phyloP scores from a whole-genome alignment of 2,329 filamentous ascomycete species.

The Rhytidhysteron rufulum region DNA sequence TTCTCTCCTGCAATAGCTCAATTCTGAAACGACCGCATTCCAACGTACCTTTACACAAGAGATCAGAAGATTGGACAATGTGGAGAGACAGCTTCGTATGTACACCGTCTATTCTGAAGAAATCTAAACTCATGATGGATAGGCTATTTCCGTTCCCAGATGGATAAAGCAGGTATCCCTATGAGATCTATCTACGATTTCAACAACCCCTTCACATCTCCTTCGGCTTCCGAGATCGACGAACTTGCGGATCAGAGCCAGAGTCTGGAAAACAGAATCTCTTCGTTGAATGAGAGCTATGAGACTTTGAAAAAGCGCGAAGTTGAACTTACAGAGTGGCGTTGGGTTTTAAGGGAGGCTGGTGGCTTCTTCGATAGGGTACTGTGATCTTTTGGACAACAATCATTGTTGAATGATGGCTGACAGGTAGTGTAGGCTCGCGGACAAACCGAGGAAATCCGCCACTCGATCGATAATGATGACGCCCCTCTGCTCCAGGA shows the following conservation, averaged over 20 bases:
- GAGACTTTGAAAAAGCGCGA: conserved; percentile 97
- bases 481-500: conserved; percentile 92
- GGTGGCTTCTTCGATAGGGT: conserved; percentile 92
- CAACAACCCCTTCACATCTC: conserved; percentile 77
- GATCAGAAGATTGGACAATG: conserved; percentile 94
- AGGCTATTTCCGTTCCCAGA: conserved; percentile 94
- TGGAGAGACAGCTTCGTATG: conserved; percentile 93
- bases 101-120: conserved; percentile 17
- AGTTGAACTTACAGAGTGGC: conserved; percentile 95
- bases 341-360: conserved; percentile 94
- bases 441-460: conserved; percentile 94
- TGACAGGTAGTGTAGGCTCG: conserved; percentile 56
- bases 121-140: conserved; percentile 14
- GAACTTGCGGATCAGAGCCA: conserved; percentile 91
- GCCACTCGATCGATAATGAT: conserved; percentile 79
- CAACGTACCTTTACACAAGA: conserved; percentile 97
- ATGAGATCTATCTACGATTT: conserved; percentile 92
- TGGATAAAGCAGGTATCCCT: conserved; percentile 85
- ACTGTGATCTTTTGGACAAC: too few relatives aligned
- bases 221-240: conserved; percentile 92
- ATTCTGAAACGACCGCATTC: conserved; percentile 88
- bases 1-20: conserved; percentile 60
- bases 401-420: too few relatives aligned
- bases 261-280: conserved; percentile 84
- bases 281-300: conserved; percentile 94